Base-by-base conservation (phyloP, 257 asterid species). In the Solanum chmielewskii region DNA sequence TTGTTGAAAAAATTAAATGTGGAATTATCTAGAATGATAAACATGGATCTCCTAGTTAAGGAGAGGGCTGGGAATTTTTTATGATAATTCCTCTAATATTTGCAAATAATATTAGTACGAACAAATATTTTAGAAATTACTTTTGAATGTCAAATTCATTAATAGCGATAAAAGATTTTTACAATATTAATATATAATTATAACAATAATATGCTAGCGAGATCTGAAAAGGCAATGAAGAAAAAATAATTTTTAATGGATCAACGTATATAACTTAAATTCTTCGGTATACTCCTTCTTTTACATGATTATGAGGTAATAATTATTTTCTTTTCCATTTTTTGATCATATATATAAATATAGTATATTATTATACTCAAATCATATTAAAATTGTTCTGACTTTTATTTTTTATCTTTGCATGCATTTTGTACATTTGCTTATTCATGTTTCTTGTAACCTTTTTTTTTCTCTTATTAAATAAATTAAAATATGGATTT, bases 251-350 rank as follows among this genome's bases (percentile, higher is more conserved):
- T 11, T 25, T 11, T 8, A 9, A 64, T 25, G 1, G 2, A 25
- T 11, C 4, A 68, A 62, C 7, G 18, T 69, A 69, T 14, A 0
- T 14, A 3, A 29, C 39, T 69, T 69, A 29, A 69, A 69, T 69
- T 35, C 12, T 69, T 6, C 0, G 2, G 0, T 7, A 15, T 4
- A 35, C 39, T 29, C 9, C 0, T 7, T 1, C 2, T 66, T 68
- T 29, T 9, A 25, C 41, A 45, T 42, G 27, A 15, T 78, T 45
- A 78, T 45, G 64, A 45, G 41, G 64, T 45, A 27, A 78, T 4
- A 42, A 45, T 15, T 25, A 35, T 14, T 27, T 44, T 78, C 41
- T 45, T 78, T 78, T 35, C 1, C 2, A 25, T 77, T 77, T 77
- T 77, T 70, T 8, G 6, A 10, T 33, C 23, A 71, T 33, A 71